phyloP scores from a whole-genome alignment of 306 rosid genomes.

The Luffa aegyptiaca region DNA sequence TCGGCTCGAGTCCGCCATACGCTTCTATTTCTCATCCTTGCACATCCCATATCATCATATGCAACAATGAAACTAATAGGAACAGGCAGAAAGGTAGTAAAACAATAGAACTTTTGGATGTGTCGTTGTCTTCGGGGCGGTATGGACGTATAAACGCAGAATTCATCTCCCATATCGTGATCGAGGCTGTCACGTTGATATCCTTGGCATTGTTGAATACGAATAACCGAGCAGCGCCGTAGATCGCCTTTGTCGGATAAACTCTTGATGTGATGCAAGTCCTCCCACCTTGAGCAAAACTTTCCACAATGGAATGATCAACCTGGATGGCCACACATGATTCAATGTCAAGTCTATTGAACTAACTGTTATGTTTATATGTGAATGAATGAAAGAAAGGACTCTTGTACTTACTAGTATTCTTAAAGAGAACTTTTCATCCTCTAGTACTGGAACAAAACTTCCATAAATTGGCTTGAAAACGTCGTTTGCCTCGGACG shows the following conservation, averaged over 20 bases:
- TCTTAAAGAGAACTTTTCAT: constrained; percentile 56
- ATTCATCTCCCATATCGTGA: constrained; percentile 85
- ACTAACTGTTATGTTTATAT: neutral
- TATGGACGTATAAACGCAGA: constrained; percentile 85
- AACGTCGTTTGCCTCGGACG: constrained; percentile 67
- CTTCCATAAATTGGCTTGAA: constrained; percentile 46
- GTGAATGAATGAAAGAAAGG: neutral
- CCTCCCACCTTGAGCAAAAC: constrained; percentile 93
- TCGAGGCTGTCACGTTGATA: constrained; percentile 46
- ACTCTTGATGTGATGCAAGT: constrained; percentile 58
- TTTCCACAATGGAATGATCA: constrained; percentile 86
- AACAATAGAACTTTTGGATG: neutral
- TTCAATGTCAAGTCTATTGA: neutral
- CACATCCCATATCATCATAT: neutral
- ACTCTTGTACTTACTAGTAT: constrained; percentile 42
- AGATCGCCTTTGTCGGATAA: constrained; percentile 86
- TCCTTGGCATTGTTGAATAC: constrained; percentile 81
- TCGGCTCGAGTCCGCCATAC: neutral
- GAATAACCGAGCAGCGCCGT: constrained; percentile 67
- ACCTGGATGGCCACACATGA: constrained; percentile 30
- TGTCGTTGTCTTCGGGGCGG: neutral
- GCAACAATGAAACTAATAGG: neutral
- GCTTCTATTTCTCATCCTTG: neutral
- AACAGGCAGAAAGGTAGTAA: neutral
- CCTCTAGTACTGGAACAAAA: constrained; percentile 55